Base-by-base conservation (phyloP, 768 basidiomycete species). In the Strobilomyces echinocephalus region DNA sequence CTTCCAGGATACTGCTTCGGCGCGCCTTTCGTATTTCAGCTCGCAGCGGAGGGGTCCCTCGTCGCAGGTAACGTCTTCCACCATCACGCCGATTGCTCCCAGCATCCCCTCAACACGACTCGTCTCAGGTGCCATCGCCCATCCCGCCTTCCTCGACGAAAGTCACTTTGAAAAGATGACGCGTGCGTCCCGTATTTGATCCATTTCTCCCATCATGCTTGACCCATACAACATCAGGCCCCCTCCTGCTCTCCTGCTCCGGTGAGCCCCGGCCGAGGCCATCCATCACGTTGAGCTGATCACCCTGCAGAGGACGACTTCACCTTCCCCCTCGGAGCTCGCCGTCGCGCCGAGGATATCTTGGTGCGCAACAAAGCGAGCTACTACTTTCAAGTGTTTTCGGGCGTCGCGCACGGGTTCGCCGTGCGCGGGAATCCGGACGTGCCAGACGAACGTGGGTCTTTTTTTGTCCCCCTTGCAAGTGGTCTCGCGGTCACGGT, bases 381-480 rank as follows among this genome's bases (percentile, higher is more conserved):
- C 2, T 85, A 84, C 62, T 73, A 78, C 44, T 65, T 82, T 56
- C 82, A 84, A 34, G 68, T 84, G 4, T 84, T 84, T 65, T 76
- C 78, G 2, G 65, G 70, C 0, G 70, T 79, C 5, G 31, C 49
- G 1, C 67, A 67, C 12, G 65, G 65, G 5, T 67, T 67, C 15
- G 60, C 62, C 5, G 40, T 54, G 11, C 60, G 56, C 11, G 47
- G 64, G 0, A 28, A 69, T 35, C 49, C 42, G 6, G 26, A 62
- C 28, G 44, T 59, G 5, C 57, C 60, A 1, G 48, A 54, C 1
- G 45, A 67, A 34, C 62, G 67, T 66, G 36, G n/a, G 65, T 58
- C 5, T 1, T 31, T 9, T 35, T 4, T 26, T 5, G 7, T 16
- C 12, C 20, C 2, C 38, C n/a, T n/a, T n/a, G n/a, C n/a, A n/a